phyloP scores from a whole-genome alignment of 257 asterid genomes.

The Paraleonurus japonicus region DNA sequence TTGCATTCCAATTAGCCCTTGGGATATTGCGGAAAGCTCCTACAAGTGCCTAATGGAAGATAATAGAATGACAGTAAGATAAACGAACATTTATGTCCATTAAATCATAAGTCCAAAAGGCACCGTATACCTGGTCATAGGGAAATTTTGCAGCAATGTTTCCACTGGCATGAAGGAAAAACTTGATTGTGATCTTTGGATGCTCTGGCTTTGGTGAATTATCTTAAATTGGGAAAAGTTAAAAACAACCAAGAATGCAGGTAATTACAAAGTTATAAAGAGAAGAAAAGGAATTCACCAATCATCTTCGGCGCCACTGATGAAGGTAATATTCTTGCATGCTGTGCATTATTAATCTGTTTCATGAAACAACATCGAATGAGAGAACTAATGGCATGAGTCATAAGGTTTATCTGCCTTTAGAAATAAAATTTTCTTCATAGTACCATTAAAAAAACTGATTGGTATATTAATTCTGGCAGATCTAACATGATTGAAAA shows the following conservation, averaged over 20 bases:
- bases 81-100: conserved; percentile 8
- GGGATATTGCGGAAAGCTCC: conserved; percentile 71
- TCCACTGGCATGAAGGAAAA: conserved; percentile 78
- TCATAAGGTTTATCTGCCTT: conserved; percentile 17
- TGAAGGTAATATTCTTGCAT: conserved; percentile 36
- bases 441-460: neutral
- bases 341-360: conserved; percentile 38
- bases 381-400: conserved; percentile 24
- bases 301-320: conserved; percentile 35
- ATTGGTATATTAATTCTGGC: neutral
- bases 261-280: conserved; percentile 5
- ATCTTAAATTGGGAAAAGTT: conserved; percentile 28
- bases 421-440: neutral
- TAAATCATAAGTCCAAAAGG: conserved; percentile 11
- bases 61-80: conserved; percentile 26
- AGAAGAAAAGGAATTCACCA: conserved; percentile 42
- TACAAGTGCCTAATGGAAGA: conserved; percentile 51
- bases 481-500: neutral
- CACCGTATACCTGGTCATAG: conserved; percentile 52
- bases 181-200: conserved; percentile 48
- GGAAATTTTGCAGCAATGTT: conserved; percentile 77
- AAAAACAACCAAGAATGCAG: neutral
- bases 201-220: conserved; percentile 45
- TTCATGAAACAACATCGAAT: conserved; percentile 12
- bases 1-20: conserved; percentile 75